Conservation (phyloP, 2,329 filamentous ascomycete genomes). For the Colletotrichum sp. region DNA sequence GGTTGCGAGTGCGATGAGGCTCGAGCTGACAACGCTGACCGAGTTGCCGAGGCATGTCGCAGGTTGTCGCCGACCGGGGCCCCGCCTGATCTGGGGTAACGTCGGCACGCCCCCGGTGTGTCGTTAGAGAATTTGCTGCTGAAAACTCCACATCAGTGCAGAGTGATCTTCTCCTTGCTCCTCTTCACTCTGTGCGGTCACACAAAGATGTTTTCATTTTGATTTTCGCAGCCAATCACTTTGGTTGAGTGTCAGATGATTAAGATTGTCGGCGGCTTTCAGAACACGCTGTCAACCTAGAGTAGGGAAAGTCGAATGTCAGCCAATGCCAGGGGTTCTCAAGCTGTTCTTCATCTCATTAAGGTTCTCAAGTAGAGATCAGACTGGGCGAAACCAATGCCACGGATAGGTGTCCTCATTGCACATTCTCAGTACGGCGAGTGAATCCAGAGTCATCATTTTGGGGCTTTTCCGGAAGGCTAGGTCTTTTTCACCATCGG, state of each 20-base stretch:
- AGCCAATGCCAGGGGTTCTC: background rate
- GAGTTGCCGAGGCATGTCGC: constrained; percentile 21
- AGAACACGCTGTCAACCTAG: background rate
- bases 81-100: constrained; percentile 17
- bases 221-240: background rate
- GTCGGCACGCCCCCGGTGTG: background rate
- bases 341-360: background rate
- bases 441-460: constrained; percentile 6
- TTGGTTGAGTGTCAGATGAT: background rate
- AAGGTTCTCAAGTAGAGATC: background rate
- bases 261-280: background rate
- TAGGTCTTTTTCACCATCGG: background rate
- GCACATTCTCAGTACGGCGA: background rate
- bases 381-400: constrained; percentile 10
- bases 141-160: background rate
- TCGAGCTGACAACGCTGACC: background rate
- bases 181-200: background rate
- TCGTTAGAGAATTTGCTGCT: background rate
- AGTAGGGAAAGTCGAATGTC: background rate
- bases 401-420: background rate
- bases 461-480: background rate
- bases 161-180: background rate
- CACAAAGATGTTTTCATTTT: background rate
- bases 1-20: constrained; percentile 10
- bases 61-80: background rate